These are phyloP conservation scores for Penstemon barbatus DNA, from an alignment of 257 asterid genomes.

Conservation along the genomic window DNA sequence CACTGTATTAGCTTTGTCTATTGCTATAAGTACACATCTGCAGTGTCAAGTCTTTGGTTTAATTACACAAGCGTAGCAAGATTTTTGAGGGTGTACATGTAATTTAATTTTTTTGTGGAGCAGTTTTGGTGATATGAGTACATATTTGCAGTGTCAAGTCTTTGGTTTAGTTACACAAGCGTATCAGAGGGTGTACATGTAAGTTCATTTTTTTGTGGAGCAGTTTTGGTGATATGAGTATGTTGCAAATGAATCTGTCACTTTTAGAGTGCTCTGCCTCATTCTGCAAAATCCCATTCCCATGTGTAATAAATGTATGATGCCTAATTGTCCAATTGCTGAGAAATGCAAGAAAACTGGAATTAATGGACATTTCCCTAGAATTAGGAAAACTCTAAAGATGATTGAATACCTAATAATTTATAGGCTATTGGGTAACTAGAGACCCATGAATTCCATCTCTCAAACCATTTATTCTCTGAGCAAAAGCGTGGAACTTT, in stretches of 20 bases:
- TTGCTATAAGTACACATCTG: neutral
- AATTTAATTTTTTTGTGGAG: neutral
- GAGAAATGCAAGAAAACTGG: conserved; percentile 12
- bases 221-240: neutral
- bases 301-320: neutral
- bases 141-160: neutral
- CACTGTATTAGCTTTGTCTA: neutral
- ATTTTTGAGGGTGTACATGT: neutral
- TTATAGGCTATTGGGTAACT: conserved; percentile 13
- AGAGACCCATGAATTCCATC: neutral
- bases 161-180: conserved; percentile 6
- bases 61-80: neutral
- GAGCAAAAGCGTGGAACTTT: conserved; percentile 8
- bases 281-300: neutral
- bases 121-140: neutral
- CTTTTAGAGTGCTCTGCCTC: neutral
- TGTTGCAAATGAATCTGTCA: neutral
- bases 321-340: conserved; percentile 14
- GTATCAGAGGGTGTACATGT: neutral
- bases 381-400: conserved; percentile 1
- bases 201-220: neutral
- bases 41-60: conserved; percentile 11
- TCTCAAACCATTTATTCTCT: conserved; percentile 11
- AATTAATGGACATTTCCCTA: conserved; percentile 2
- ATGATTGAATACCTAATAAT: neutral